These are phyloP conservation scores for Coniochaeta hoffmannii DNA, from an alignment of 2,329 filamentous ascomycete species.

Conservation along the genomic window DNA sequence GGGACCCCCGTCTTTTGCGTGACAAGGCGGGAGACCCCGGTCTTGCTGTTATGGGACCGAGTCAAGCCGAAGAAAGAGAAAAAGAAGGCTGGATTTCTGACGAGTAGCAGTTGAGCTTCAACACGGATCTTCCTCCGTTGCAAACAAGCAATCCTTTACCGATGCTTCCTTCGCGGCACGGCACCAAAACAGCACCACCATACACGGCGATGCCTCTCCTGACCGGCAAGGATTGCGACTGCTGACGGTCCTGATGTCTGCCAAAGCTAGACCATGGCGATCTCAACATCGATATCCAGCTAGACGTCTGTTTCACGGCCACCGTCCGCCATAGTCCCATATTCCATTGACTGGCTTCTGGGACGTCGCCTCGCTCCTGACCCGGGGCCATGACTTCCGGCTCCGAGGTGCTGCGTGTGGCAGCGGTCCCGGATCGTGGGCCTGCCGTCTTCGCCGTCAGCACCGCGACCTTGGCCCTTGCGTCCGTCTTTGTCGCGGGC, in stretches of 20 bases:
- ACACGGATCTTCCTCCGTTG: neutral
- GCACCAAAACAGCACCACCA: neutral
- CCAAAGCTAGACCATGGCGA: neutral
- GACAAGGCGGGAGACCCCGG: neutral
- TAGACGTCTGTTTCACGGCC: neutral
- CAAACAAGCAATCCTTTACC: neutral
- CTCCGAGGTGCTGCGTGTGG: neutral
- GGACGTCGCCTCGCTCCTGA: neutral
- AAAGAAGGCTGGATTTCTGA: neutral
- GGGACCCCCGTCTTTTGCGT: neutral
- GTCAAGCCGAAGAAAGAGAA: neutral
- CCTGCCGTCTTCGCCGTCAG: conserved; percentile 63
- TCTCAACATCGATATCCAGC: neutral
- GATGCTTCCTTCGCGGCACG: neutral
- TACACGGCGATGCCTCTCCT: neutral
- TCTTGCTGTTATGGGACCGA: neutral
- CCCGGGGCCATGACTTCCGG: conserved; percentile 7
- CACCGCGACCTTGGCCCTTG: conserved; percentile 58
- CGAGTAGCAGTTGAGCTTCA: neutral
- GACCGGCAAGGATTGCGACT: neutral
- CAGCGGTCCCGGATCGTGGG: conserved; percentile 39
- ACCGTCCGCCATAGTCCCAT: neutral
- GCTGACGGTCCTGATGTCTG: neutral
- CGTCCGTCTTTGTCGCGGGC: conserved; percentile 67
- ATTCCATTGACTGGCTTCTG: neutral